phyloP scores from a whole-genome alignment of 345 rosid species.

The Melaleuca alternifolia region DNA sequence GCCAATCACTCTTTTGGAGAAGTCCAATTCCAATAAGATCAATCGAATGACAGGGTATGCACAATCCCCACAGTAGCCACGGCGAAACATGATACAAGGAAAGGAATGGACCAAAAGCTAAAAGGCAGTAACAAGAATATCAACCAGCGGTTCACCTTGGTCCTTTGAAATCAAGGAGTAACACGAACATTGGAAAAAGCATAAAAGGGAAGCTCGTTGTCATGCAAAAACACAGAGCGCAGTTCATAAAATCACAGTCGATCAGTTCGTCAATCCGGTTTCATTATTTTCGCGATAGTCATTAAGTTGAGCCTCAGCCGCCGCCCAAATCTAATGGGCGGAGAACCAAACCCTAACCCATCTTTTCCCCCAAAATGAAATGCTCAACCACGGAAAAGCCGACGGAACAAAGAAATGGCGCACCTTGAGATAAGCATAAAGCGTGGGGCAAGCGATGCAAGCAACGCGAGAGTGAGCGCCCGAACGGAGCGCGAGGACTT shows the following conservation, averaged over 20 bases:
- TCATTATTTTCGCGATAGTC: too few relatives aligned
- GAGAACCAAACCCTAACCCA: not conserved
- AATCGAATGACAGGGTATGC: not conserved
- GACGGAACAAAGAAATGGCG: not conserved
- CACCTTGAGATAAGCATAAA: slow-evolving; percentile 82
- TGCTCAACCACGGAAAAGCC: not conserved
- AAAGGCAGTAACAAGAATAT: not conserved
- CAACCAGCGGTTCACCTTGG: not conserved
- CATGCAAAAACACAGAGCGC: not conserved
- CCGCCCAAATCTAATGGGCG: not conserved
- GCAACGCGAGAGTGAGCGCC: slow-evolving; percentile 31
- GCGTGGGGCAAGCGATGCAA: slow-evolving; percentile 89
- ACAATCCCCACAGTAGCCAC: not conserved
- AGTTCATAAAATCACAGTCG: not conserved
- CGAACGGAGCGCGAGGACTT: slow-evolving; percentile 35
- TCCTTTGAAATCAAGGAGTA: not conserved
- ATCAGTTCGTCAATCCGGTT: not conserved
- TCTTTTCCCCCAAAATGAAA: not conserved
- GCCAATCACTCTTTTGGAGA: not conserved
- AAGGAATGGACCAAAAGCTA: not conserved
- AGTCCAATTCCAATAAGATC: not conserved
- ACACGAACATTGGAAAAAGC: not conserved
- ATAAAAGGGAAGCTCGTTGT: not conserved
- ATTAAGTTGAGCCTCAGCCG: not conserved
- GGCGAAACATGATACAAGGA: not conserved